Evolutionary conservation across 768 basidiomycete genomes (phyloP), one percentile per base, ranked within the genome.

Genomic region (Lactarius pseudohatsudake): DNA sequence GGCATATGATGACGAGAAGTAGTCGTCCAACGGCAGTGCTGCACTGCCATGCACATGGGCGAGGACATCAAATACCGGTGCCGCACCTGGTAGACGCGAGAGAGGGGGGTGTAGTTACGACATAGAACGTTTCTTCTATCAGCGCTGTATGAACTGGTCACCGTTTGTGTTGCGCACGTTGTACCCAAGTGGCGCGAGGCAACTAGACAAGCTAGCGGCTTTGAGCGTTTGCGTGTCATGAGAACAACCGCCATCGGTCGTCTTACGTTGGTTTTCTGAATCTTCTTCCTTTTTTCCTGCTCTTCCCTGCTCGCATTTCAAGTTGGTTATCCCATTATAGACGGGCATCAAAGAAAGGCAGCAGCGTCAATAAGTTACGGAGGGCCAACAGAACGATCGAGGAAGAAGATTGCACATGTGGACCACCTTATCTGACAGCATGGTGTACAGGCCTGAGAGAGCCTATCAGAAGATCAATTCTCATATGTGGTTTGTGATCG

Each of bases 381-480:
- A 47, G 20, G n/a, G 45, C n/a, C 45, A 47, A 22, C 45, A 50
- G 11, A 50, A 22, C 11, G 22, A 50, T 50, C 47, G 47, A 50
- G 47, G 22, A 22, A 50, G 47, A 26, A 40, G 13, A 15, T 40
- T 20, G 47, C 13, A n/a, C 47, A 20, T 47, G 22, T 50, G 22
- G n/a, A 50, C n/a, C 22, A 18, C 47, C 47, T 50, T 22, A 50
- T 50, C 47, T 22, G 45, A 47, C 20, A 47, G 15, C n/a, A 47
- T n/a, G 10, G 45, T n/a, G 20, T 47, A n/a, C 20, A 22, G 36
- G 36, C 36, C 36, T 13, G 36, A n/a, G 15, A 6, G 54, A 4
- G 50, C 47, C 47, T 26, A 65, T 60, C 50, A 64, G 32, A 34
- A 43, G 36, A 13, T 55, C 40, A 55, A 11, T 60, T 16, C n/a